These are phyloP conservation scores for Kluyveromyces dobzhanskii DNA, from an alignment of 805 yeast genomes.

Conservation along the genomic window DNA sequence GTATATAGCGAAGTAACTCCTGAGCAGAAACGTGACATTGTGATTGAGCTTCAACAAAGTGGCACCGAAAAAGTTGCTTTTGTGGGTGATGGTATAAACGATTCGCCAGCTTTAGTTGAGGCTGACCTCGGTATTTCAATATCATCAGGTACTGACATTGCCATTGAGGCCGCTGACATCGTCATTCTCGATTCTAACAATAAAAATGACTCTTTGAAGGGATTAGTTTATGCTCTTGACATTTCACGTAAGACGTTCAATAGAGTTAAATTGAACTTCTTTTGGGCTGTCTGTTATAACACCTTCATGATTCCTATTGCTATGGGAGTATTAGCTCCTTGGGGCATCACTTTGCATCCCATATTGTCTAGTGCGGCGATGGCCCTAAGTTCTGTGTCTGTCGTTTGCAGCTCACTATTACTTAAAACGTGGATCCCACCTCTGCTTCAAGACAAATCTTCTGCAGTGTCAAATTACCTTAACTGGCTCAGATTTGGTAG, in stretches of 20 bases:
- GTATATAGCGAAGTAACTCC: constrained; percentile 76
- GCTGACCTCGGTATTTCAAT: constrained; percentile 89
- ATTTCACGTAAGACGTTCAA: constrained; percentile 62
- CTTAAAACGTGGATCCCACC: constrained; percentile 56
- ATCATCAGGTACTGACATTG: constrained; percentile 90
- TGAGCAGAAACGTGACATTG: constrained; percentile 60
- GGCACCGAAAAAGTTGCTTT: constrained; percentile 54
- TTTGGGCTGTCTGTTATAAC: constrained; percentile 84
- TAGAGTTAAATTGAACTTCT: constrained; percentile 70
- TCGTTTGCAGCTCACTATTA: constrained; percentile 68
- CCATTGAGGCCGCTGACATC: constrained; percentile 93
- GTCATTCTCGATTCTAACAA: constrained; percentile 49
- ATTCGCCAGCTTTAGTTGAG: constrained; percentile 89
- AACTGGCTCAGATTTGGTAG: neutral
- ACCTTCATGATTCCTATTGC: constrained; percentile 85
- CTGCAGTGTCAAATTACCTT: neutral
- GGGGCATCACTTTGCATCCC: constrained; percentile 72
- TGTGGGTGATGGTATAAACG: constrained; percentile 97
- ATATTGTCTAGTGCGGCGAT: constrained; percentile 85
- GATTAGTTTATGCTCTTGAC: constrained; percentile 54
- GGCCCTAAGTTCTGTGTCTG: constrained; percentile 90
- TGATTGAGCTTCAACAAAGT: constrained; percentile 44
- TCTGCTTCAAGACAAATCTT: constrained; percentile 1
- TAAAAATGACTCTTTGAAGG: constrained; percentile 30
- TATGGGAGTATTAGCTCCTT: constrained; percentile 82